phyloP scores from a whole-genome alignment of 108 stramenopile species.

The Stephanodiscus minutulus region DNA sequence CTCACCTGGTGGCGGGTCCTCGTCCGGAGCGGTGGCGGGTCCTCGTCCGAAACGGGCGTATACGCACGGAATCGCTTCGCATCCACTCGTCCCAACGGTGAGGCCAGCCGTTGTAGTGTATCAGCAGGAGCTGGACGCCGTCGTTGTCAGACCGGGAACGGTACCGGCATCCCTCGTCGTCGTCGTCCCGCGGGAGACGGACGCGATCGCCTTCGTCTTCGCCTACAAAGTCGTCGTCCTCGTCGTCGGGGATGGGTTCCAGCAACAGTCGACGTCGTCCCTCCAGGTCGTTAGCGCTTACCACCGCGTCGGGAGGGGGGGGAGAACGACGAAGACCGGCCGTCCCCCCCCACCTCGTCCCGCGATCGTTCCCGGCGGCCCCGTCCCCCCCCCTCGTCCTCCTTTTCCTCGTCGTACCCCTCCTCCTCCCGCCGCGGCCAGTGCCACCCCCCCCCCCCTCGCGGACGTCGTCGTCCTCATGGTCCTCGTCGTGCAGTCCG shows the following conservation, averaged over 20 bases:
- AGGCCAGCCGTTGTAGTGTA: conserved; percentile 99
- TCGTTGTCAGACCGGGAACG: conserved; percentile 58
- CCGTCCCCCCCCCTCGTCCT: background rate
- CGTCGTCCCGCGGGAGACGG: conserved; percentile 3
- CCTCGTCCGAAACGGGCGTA: conserved; percentile 86
- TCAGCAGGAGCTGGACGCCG: conserved; percentile 71
- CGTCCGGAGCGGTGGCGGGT: conserved; percentile 69
- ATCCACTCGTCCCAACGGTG: conserved; percentile 98
- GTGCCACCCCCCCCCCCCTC: background rate
- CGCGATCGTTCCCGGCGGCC: background rate
- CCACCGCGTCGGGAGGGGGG: conserved; percentile 60
- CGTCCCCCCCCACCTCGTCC: background rate
- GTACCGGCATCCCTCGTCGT: conserved; percentile 34
- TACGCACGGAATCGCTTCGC: conserved; percentile 81
- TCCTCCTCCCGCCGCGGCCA: background rate
- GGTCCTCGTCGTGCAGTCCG: background rate
- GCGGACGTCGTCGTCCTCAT: background rate
- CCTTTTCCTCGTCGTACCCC: background rate
- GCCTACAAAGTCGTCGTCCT: conserved; percentile 47
- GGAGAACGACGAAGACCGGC: too few relatives aligned
- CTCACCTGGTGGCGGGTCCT: too few relatives aligned
- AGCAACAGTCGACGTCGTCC: conserved; percentile 73
- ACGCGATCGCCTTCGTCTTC: conserved; percentile 27
- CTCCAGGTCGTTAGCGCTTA: conserved; percentile 75
- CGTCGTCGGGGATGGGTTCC: conserved; percentile 55